Base-by-base conservation (phyloP, 2,329 filamentous ascomycete genomes). In the Penicillium brasilianum region DNA sequence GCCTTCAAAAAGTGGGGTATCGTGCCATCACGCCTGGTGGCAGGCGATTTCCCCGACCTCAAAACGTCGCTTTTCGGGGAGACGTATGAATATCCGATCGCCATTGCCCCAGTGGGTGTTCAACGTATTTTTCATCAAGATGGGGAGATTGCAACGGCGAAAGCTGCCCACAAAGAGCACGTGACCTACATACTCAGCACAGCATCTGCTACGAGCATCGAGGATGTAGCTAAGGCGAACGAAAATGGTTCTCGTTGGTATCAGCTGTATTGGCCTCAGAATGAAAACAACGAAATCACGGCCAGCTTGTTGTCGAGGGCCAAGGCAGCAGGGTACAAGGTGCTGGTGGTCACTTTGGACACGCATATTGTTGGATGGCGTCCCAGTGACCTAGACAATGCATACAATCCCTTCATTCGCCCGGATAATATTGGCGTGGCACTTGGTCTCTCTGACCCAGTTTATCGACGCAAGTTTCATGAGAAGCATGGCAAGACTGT, bases 281-380 rank as follows among this genome's bases (percentile, higher is more conserved):
- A 69, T 44, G 68, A 83, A 37, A 82, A 86, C 57, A 84, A 91
- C 52, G 36, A 39, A 5, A 39, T 39, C 16, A 39, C 36, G 5
- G 36, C 7, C 1, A 39, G 36, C 16, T 76, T 92, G 25, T 80
- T 92, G 2, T 66, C 73, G 0, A 80, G 88, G 0, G 90, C 88
- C 0, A 85, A 85, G 69, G 77, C 74, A 0, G 81, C 78, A 11
- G 89, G 89, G 1, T 92, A 84, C 76, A 82, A 81, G 43, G 87
- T 87, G 0, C 79, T 92, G 0, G 85, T 92, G 5, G 87, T 92
- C 0, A 92, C 90, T 0, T 79, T 92, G 0, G 90, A 92, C 74
- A 91, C 89, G 0, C 90, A 86, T 71, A 83, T 82, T 13, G 80
- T 92, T 14, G 84, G 83, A 0, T 92, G 89, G 89, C 80, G 90